Conservation (phyloP, 2,329 filamentous ascomycete species). For the Aspergillus fijiensis region DNA sequence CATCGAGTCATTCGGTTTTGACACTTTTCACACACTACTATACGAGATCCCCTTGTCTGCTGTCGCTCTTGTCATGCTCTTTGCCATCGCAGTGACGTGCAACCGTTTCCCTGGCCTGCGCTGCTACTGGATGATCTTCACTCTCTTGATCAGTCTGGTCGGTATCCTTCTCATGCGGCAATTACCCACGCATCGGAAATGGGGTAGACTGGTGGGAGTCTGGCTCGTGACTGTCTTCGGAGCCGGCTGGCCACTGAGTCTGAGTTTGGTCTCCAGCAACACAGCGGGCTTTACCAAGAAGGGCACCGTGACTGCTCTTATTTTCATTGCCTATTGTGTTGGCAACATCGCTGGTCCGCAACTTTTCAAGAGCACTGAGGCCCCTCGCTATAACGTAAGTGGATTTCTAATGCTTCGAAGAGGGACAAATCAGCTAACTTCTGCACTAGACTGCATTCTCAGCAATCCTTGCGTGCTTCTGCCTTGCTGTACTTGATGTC, state of each 20-base stretch:
- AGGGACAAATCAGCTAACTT: too few relatives aligned
- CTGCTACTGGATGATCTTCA: conserved; percentile 10
- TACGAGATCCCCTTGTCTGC: conserved; percentile 14
- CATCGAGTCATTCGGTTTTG: conserved; percentile 20
- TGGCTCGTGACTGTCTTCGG: conserved; percentile 29
- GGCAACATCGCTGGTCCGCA: conserved; percentile 31
- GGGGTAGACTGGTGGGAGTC: conserved; percentile 27
- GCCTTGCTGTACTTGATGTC: conserved; percentile 5
- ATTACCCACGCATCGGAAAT: conserved; percentile 18
- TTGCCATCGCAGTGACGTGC: conserved; percentile 6
- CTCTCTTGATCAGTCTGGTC: conserved; percentile 10
- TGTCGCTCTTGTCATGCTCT: conserved; percentile 11
- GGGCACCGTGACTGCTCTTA: conserved; percentile 36
- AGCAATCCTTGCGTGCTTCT: conserved; percentile 7
- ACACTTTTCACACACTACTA: conserved; percentile 20
- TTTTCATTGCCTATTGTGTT: conserved; percentile 47
- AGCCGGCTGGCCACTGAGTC: conserved; percentile 30
- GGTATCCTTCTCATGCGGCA: conserved; percentile 30
- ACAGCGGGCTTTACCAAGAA: conserved; percentile 34
- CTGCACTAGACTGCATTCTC: conserved; percentile 6
- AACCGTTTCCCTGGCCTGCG: conserved; percentile 10
- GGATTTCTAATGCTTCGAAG: neutral
- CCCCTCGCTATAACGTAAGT: conserved; percentile 10
- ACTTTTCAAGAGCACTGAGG: conserved; percentile 9
- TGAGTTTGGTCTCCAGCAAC: conserved; percentile 31